phyloP scores from a whole-genome alignment of 2,329 filamentous ascomycete genomes.

The Beauveria sp. region DNA sequence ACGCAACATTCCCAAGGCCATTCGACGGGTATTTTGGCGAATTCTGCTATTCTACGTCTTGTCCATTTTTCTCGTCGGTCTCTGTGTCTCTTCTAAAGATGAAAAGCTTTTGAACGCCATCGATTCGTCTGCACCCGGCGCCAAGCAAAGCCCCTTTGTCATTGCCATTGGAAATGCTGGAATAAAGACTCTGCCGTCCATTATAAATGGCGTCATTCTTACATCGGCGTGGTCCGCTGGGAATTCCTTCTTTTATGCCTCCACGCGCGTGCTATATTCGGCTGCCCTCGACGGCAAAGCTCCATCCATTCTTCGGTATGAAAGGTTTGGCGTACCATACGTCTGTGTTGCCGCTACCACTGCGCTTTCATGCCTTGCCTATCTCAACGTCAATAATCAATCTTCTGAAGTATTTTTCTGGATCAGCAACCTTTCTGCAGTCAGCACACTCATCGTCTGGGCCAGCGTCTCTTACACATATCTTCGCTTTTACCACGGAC shows the following conservation, averaged over 20 bases:
- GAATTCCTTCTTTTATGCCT: constrained; percentile 48
- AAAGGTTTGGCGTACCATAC: constrained; percentile 24
- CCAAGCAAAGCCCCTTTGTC: constrained; percentile 48
- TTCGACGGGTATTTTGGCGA: constrained; percentile 27
- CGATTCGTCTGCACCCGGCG: constrained; percentile 30
- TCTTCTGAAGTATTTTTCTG: constrained; percentile 55
- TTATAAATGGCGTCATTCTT: constrained; percentile 52
- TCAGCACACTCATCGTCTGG: constrained; percentile 64
- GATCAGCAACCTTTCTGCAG: constrained; percentile 55
- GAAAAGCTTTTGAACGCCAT: constrained; percentile 39
- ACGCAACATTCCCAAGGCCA: constrained; percentile 27
- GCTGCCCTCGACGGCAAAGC: constrained; percentile 35
- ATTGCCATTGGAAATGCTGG: constrained; percentile 44
- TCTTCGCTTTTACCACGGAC: constrained; percentile 60
- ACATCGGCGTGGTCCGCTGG: constrained; percentile 52
- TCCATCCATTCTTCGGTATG: constrained; percentile 29
- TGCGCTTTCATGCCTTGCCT: constrained; percentile 58
- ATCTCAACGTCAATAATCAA: constrained; percentile 49
- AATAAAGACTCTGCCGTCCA: constrained; percentile 36
- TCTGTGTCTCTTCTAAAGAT: constrained; percentile 30
- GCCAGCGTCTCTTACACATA: constrained; percentile 61
- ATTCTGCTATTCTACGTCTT: constrained; percentile 30
- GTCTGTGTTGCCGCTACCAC: constrained; percentile 23
- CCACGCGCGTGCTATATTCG: constrained; percentile 40
- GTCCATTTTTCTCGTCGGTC: constrained; percentile 29